phyloP scores from a whole-genome alignment of 306 rosid genomes.

The Castanea sativa region DNA sequence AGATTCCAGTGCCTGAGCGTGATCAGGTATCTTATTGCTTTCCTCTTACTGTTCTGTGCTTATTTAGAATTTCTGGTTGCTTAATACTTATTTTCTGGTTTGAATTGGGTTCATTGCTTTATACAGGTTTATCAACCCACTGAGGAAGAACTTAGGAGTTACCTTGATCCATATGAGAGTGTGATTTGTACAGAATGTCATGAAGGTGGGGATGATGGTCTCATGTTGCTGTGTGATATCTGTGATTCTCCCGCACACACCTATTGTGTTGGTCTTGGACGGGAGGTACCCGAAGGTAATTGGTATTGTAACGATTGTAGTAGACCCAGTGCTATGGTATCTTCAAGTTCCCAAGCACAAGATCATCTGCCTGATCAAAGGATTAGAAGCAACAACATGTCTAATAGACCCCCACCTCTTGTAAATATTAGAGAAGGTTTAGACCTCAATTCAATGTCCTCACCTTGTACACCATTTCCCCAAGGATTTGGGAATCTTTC shows the following conservation, averaged over 20 bases:
- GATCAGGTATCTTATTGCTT: constrained; percentile 72
- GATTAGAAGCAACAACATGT: constrained; percentile 40
- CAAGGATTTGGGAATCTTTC: constrained; percentile 61
- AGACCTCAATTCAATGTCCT: constrained; percentile 71
- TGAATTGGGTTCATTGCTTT: constrained; percentile 18
- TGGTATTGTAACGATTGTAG: constrained; percentile 91
- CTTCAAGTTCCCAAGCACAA: constrained; percentile 68
- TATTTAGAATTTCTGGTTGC: constrained; percentile 18
- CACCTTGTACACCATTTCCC: constrained; percentile 45
- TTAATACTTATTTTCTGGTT: constrained; percentile 3
- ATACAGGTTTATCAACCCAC: constrained; percentile 96
- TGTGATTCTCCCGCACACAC: constrained; percentile 99
- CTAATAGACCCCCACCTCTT: constrained; percentile 47
- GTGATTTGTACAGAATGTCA: constrained; percentile 91
- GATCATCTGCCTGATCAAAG: constrained; percentile 53
- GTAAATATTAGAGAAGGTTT: constrained; percentile 48
- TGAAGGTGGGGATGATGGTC: constrained; percentile 86
- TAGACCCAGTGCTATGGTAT: constrained; percentile 69
- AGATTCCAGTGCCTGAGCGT: constrained; percentile 80
- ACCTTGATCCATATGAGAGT: constrained; percentile 85
- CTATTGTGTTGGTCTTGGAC: constrained; percentile 88
- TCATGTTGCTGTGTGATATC: constrained; percentile 88
- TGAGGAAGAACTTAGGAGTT: constrained; percentile 96
- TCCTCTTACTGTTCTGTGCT: constrained; percentile 11
- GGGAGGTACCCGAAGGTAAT: constrained; percentile 89